phyloP scores from a whole-genome alignment of 2,329 filamentous ascomycete genomes.

The Penicillium sp. region DNA sequence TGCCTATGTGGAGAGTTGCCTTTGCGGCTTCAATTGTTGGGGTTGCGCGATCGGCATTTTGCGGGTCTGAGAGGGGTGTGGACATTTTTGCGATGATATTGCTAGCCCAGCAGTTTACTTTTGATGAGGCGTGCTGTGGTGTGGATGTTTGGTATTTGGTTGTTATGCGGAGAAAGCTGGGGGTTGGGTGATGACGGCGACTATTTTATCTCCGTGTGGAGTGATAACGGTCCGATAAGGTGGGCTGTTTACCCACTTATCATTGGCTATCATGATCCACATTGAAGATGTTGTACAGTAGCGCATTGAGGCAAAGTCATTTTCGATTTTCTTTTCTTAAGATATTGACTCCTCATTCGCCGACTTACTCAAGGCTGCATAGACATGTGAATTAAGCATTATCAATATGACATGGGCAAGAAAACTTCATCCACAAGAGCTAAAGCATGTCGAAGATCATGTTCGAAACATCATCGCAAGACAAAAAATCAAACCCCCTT shows the following conservation, averaged over 20 bases:
- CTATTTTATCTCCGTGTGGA: background rate
- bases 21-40: constrained; percentile 33
- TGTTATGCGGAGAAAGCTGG: background rate
- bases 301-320: background rate
- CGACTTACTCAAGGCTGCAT: background rate
- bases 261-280: constrained; percentile 26
- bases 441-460: background rate
- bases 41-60: constrained; percentile 26
- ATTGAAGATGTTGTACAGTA: background rate
- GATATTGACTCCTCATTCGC: background rate
- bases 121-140: background rate
- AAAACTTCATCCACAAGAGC: background rate
- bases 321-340: background rate
- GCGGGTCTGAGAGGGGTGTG: constrained; percentile 10
- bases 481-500: background rate
- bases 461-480: background rate
- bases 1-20: constrained; percentile 32
- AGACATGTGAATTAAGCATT: background rate
- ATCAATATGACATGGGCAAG: background rate
- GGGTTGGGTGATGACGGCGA: background rate
- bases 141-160: background rate
- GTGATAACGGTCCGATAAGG: background rate
- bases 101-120: background rate
- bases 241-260: constrained; percentile 12
- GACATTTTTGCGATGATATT: background rate